phyloP scores from a whole-genome alignment of 306 rosid genomes.

The Dicorynia guianensis region DNA sequence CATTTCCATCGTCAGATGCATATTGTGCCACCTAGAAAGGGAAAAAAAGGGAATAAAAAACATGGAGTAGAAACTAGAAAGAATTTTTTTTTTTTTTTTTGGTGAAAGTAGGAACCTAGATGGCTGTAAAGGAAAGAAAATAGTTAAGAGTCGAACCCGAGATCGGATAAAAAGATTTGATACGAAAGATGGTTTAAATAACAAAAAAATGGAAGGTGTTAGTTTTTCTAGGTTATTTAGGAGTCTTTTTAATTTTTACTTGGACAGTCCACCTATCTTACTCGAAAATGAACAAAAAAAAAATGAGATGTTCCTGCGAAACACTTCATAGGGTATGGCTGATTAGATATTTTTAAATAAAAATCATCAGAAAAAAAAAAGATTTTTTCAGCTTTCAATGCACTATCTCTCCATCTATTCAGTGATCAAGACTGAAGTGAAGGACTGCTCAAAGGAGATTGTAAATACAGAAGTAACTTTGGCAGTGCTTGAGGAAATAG shows the following conservation, averaged over 20 bases:
- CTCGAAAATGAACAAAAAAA: no score
- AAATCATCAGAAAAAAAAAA: no score
- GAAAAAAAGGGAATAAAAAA: constrained; percentile 21
- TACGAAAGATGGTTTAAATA: constrained; percentile 12
- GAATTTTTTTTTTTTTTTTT: no score
- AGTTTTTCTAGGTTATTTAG: background rate
- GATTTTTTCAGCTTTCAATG: constrained; percentile 17
- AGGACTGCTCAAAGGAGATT: constrained; percentile 6
- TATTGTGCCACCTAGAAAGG: constrained; percentile 78
- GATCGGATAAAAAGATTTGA: constrained; percentile 16
- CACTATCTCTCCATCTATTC: background rate
- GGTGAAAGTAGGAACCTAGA: no score
- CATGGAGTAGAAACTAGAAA: background rate
- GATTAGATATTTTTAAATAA: no score
- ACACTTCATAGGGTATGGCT: no score
- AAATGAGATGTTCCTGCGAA: no score
- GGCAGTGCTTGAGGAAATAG: background rate
- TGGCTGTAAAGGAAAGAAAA: no score
- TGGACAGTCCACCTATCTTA: no score
- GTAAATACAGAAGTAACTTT: constrained; percentile 2
- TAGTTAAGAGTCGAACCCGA: no score
- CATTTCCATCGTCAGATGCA: constrained; percentile 83
- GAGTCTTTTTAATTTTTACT: constrained; percentile 16
- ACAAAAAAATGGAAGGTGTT: constrained; percentile 8
- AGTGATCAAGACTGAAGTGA: no score